phyloP scores from a whole-genome alignment of 2,329 filamentous ascomycete species.

The Aureobasidium lini region DNA sequence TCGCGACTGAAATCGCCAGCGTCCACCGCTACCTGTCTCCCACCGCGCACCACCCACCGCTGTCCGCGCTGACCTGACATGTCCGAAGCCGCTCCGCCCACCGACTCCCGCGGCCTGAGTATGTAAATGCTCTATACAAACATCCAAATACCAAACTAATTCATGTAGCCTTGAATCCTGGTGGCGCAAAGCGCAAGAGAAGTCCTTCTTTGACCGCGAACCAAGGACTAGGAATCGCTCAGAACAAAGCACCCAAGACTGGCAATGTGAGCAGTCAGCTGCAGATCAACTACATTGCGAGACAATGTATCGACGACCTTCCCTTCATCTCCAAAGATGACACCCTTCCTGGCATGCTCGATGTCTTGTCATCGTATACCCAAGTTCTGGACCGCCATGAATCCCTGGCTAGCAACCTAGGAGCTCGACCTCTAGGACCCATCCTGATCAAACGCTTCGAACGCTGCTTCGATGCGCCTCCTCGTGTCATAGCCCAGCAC shows the following conservation, averaged over 20 bases:
- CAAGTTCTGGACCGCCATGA: constrained; percentile 78
- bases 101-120: background rate
- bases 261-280: constrained; percentile 47
- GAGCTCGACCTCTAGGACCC: constrained; percentile 73
- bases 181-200: constrained; percentile 1
- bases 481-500: constrained; percentile 57
- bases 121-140: background rate
- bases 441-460: constrained; percentile 82
- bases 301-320: constrained; percentile 54
- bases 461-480: constrained; percentile 74
- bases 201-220: background rate
- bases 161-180: background rate
- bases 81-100: constrained; percentile 11
- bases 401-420: constrained; percentile 76
- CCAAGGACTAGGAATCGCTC: constrained; percentile 10
- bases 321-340: constrained; percentile 58
- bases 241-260: constrained; percentile 42
- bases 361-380: constrained; percentile 72
- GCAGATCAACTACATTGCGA: constrained; percentile 61
- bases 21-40: constrained; percentile 3
- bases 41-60: constrained; percentile 8
- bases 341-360: constrained; percentile 64
- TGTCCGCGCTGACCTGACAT: constrained; percentile 3
- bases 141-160: background rate
- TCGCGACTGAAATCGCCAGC: background rate